Base-by-base conservation (phyloP, 164 flowering plant genomes). In the Magnolia changhungtana region DNA sequence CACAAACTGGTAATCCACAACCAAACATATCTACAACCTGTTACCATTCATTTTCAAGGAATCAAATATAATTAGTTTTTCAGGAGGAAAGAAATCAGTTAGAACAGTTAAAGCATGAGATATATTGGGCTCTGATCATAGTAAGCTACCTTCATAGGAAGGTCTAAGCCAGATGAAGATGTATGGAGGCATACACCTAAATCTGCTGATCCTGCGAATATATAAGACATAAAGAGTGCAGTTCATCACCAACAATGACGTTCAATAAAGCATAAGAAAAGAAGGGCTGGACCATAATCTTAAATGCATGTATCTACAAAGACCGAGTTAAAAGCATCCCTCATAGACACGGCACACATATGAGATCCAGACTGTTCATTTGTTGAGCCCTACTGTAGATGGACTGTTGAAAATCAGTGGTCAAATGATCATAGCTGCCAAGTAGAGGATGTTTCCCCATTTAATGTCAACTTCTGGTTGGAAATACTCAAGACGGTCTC, bases 1-100 rank as follows among this genome's bases (percentile, higher is more conserved):
- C 97, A 87, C 98, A 94, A 67, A 94, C 99, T 69, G 99, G 99
- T 50, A 96, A 81, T 63, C 99, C 97, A 85, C 99, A 94, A 50
- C 97, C 99, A 81, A 94, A 94, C 99, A 94, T 96, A 80, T 96
- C 99, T 70, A 96, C 99, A 73, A 96, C 97, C 98, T 96, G 81
- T 75, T 37, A 20, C 51, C 68, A 77, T 21, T 69, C 73, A 61
- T 11, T 63, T 19, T 69, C 61, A 77, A 69, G 63, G 14, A 37
- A 58, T 37, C 63, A 70, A 18, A n/a, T 9, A 65, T 20, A 73
- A 49, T 63, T 16, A 52, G 6, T 9, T 10, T 76, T 68, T 11
- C 31, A 14, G 31, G 29, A 52, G 18, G 21, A 69, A 49, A 71
- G 52, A 21, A 13, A 69, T 13, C 50, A 59, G 50, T 24, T 19